These are phyloP conservation scores for Apiosordaria backusii DNA, from an alignment of 495 filamentous ascomycete genomes.

Conservation along the genomic window DNA sequence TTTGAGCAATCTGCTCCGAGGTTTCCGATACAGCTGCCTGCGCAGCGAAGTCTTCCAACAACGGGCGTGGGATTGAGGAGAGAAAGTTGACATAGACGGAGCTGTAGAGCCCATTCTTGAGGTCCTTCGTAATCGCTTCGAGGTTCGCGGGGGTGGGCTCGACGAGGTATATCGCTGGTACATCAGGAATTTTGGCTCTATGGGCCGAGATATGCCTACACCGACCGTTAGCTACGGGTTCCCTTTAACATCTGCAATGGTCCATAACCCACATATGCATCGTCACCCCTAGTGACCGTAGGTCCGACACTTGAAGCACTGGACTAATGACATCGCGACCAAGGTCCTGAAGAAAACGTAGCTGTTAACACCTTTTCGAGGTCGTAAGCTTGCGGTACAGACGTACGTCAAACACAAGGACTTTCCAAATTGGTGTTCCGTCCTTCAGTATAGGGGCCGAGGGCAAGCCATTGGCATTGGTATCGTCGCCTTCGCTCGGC, in stretches of 20 bases:
- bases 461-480: constrained; percentile 60
- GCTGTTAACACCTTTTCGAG: constrained; percentile 6
- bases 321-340: constrained; percentile 78
- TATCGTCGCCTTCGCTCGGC: constrained; percentile 51
- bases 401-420: constrained; percentile 34
- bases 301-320: constrained; percentile 87
- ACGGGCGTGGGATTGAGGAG: constrained; percentile 83
- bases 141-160: constrained; percentile 83
- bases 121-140: constrained; percentile 77
- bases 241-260: background rate
- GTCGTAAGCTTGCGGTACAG: background rate
- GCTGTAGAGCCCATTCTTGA: constrained; percentile 83
- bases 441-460: constrained; percentile 81
- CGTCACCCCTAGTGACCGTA: constrained; percentile 89
- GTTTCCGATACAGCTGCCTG: constrained; percentile 80
- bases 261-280: constrained; percentile 67
- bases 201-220: constrained; percentile 67
- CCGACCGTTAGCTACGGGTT: background rate
- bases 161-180: constrained; percentile 91
- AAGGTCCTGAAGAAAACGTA: constrained; percentile 44
- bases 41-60: constrained; percentile 93
- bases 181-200: constrained; percentile 90
- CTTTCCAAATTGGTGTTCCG: constrained; percentile 70
- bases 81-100: constrained; percentile 97
- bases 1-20: constrained; percentile 81